These are phyloP conservation scores for Kluyveromyces starmeri DNA, from an alignment of 805 yeast species.

Conservation along the genomic window DNA sequence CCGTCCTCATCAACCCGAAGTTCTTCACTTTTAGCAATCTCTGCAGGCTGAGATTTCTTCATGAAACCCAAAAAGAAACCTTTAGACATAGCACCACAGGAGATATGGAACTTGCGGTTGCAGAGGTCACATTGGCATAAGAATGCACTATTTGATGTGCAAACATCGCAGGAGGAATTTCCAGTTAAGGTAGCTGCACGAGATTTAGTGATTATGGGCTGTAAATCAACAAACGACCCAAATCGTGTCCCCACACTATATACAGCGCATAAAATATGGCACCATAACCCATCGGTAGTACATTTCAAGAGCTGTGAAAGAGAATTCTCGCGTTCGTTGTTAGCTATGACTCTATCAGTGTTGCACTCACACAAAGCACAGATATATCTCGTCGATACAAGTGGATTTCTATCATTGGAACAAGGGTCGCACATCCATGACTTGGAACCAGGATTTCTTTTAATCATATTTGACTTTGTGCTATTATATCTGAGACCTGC, in stretches of 20 bases:
- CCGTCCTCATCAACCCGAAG: conserved; percentile 1
- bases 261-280: conserved; percentile 64
- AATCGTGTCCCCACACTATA: conserved; percentile 40
- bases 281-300: conserved; percentile 65
- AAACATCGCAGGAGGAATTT: conserved; percentile 35
- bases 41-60: neutral
- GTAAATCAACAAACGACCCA: conserved; percentile 35
- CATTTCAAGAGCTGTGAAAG: conserved; percentile 61
- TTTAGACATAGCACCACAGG: conserved; percentile 20
- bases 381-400: conserved; percentile 44
- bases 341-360: conserved; percentile 37
- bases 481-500: too few species aligned
- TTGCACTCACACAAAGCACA: conserved; percentile 62
- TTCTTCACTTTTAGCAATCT: conserved; percentile 1
- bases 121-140: conserved; percentile 17
- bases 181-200: conserved; percentile 26
- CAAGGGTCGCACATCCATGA: conserved; percentile 87
- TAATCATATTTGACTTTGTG: too few species aligned
- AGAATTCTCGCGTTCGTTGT: conserved; percentile 33
- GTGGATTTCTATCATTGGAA: conserved; percentile 57
- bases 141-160: conserved; percentile 42
- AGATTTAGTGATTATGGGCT: conserved; percentile 38
- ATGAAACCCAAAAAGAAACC: conserved; percentile 11
- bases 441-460: too few species aligned
- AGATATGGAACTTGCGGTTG: conserved; percentile 14